Conservation (phyloP, 495 filamentous ascomycete species). For the Annulohypoxylon nitens region DNA sequence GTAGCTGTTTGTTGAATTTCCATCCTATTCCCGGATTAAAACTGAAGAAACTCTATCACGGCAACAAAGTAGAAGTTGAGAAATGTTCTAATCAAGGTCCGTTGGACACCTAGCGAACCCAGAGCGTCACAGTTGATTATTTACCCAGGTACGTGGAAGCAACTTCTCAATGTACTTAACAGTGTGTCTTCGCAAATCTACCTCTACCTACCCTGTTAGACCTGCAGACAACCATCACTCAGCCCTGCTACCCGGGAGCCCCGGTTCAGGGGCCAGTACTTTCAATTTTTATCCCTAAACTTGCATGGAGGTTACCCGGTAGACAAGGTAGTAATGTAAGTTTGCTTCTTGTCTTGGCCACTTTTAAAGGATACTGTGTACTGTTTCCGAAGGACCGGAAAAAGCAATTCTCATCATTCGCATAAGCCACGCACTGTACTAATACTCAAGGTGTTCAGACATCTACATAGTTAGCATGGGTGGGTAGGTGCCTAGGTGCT, state of each 20-base stretch:
- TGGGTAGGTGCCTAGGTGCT: too few relatives aligned
- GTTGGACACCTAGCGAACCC: not conserved
- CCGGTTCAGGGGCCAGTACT: constrained; percentile 5
- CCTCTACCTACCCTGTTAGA: not conserved
- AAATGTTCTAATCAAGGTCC: not conserved
- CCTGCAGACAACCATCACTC: not conserved
- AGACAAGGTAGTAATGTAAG: constrained; percentile 1
- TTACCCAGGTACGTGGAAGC: not conserved
- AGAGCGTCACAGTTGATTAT: not conserved
- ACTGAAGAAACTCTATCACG: not conserved
- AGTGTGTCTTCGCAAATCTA: not conserved
- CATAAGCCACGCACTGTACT: not conserved
- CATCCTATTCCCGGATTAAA: not conserved
- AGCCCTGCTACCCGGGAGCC: constrained; percentile 19
- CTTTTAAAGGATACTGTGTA: not conserved
- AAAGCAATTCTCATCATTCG: constrained; percentile 1
- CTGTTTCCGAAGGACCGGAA: not conserved
- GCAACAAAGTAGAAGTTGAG: not conserved
- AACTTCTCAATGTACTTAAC: not conserved
- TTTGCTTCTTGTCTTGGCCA: not conserved
- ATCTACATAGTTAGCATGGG: too few relatives aligned
- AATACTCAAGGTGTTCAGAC: too few relatives aligned
- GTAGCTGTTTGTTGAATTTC: not conserved
- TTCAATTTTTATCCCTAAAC: not conserved
- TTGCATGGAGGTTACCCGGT: not conserved